Percentiles rank a stretch among this genome's conserved stretches.
Evolutionary conservation across 148 eudicot species (phyloP).

Genomic region (Chenopodium suecicum): DNA sequence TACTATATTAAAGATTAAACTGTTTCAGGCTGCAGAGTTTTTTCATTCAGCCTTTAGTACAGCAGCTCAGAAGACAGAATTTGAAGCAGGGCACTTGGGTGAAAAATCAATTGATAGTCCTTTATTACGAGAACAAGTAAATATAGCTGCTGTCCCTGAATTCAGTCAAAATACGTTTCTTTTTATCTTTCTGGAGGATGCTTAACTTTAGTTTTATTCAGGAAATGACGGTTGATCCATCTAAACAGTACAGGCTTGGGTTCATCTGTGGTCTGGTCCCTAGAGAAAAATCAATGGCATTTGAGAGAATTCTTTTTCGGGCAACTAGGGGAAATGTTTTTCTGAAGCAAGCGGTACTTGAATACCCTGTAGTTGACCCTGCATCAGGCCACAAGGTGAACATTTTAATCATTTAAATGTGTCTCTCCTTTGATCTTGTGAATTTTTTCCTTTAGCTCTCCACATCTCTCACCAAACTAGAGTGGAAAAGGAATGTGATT

Average conservation of each 20-base stretch:
- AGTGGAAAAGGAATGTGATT: background rate
- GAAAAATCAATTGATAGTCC: slow-evolving; percentile 80
- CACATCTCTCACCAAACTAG: background rate
- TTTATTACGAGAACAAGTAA: slow-evolving; percentile 68
- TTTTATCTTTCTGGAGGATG: background rate
- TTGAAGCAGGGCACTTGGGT: slow-evolving; percentile 43
- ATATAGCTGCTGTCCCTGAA: background rate
- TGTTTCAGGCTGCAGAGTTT: slow-evolving; percentile 65
- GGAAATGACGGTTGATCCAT: slow-evolving; percentile 64
- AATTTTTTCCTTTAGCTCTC: background rate
- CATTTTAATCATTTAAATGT: background rate
- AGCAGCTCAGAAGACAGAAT: slow-evolving; percentile 51
- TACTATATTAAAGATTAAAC: background rate
- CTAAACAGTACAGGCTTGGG: slow-evolving; percentile 72
- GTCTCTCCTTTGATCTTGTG: background rate
- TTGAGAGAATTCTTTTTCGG: slow-evolving; percentile 81
- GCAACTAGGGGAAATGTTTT: slow-evolving; percentile 86
- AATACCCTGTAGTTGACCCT: slow-evolving; percentile 67
- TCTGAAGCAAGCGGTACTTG: slow-evolving; percentile 58
- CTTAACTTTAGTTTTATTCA: slow-evolving; percentile 22
- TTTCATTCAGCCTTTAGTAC: slow-evolving; percentile 68
- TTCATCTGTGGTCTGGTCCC: slow-evolving; percentile 72
- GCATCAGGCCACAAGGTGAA: slow-evolving; percentile 69
- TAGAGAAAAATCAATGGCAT: slow-evolving; percentile 75
- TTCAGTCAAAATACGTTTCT: background rate